These are phyloP conservation scores for Phytopythium ostracodes DNA, from an alignment of 352 stramenopile species.

Conservation along the genomic window DNA sequence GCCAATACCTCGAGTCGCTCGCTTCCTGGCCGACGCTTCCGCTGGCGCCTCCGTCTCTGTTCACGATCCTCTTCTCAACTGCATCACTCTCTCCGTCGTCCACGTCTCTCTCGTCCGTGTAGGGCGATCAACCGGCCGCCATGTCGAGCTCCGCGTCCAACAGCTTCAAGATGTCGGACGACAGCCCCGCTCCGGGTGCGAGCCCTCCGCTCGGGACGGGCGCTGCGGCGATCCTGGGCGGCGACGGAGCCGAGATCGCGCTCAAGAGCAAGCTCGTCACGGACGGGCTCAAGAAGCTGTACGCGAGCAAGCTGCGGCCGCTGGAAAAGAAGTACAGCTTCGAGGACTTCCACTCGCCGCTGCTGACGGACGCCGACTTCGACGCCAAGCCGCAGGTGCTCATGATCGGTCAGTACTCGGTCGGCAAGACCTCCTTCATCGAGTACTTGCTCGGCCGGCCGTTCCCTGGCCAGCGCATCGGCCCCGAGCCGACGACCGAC, in stretches of 20 bases:
- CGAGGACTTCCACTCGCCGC: slow-evolving; percentile 91
- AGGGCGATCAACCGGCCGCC: too few relatives aligned
- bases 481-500: slow-evolving; percentile 98
- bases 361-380: slow-evolving; percentile 94
- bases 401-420: slow-evolving; percentile 97
- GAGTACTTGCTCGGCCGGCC: slow-evolving; percentile 94
- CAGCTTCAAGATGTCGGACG: slow-evolving; percentile 7
- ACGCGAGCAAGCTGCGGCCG: slow-evolving; percentile 68
- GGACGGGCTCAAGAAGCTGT: slow-evolving; percentile 79
- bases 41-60: neutral
- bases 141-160: slow-evolving; percentile 6
- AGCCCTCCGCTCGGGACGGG: neutral
- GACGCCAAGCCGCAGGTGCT: slow-evolving; percentile 97
- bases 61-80: neutral
- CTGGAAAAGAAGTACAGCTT: slow-evolving; percentile 92
- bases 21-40: neutral
- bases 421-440: slow-evolving; percentile 98
- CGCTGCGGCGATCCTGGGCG: slow-evolving; percentile 28
- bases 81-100: neutral
- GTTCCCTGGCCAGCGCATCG: slow-evolving; percentile 96
- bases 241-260: slow-evolving; percentile 64
- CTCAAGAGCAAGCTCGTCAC: slow-evolving; percentile 65
- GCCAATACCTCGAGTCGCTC: too few relatives aligned
- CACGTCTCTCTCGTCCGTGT: neutral
- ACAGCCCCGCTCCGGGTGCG: neutral